These are phyloP conservation scores for Sporothrix luriei DNA, from an alignment of 2,329 filamentous ascomycete species.

Conservation along the genomic window DNA sequence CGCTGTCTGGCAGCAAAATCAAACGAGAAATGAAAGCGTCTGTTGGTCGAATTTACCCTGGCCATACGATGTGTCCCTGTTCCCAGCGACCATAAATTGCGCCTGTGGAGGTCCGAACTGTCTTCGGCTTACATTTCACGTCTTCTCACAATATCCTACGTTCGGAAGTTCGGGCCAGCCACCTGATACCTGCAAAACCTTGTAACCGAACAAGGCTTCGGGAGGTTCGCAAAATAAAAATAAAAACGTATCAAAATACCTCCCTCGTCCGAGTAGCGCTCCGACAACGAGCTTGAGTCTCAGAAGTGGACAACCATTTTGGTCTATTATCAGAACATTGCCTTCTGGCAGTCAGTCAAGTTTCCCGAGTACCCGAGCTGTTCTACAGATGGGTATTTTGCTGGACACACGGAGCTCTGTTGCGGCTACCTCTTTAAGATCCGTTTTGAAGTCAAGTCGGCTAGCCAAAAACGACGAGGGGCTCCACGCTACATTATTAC, in stretches of 20 bases:
- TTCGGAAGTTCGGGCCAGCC: background rate
- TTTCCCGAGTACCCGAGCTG: background rate
- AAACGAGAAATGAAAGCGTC: background rate
- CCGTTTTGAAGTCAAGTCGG: background rate
- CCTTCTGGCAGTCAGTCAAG: background rate
- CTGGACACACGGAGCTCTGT: constrained; percentile 19
- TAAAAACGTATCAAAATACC: background rate
- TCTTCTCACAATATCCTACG: background rate
- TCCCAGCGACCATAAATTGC: background rate
- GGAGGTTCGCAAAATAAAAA: background rate
- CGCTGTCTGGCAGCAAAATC: background rate
- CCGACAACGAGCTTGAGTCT: background rate
- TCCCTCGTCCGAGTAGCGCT: background rate
- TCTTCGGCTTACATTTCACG: background rate
- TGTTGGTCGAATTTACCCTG: constrained; percentile 1
- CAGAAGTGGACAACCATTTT: background rate
- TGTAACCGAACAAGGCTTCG: background rate
- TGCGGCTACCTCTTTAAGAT: background rate
- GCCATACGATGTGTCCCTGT: background rate
- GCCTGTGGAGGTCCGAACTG: constrained; percentile 12
- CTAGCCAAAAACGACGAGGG: background rate
- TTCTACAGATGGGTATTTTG: background rate
- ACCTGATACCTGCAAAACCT: background rate
- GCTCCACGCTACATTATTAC: background rate
- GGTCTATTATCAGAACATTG: constrained; percentile 8